phyloP scores from a whole-genome alignment of 306 rosid genomes.

The Prunus armeniaca region DNA sequence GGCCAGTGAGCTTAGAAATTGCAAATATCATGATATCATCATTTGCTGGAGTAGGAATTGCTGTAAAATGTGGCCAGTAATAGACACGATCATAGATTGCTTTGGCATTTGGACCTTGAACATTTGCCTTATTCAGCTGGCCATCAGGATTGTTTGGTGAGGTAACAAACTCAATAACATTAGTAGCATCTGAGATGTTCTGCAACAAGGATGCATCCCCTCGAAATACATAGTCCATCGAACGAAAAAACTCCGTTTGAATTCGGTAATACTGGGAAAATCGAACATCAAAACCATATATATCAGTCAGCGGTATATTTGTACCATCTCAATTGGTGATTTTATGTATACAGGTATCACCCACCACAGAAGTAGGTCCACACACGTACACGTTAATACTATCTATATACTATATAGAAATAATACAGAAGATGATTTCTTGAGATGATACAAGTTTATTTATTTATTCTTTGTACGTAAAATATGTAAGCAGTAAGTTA shows the following conservation, averaged over 20 bases:
- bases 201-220: constrained; percentile 44
- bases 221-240: constrained; percentile 23
- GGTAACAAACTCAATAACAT: constrained; percentile 50
- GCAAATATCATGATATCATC: constrained; percentile 47
- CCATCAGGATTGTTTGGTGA: constrained; percentile 71
- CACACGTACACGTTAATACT: no score
- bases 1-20: constrained; percentile 53
- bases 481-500: no score
- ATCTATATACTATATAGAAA: no score
- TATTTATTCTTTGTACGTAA: no score
- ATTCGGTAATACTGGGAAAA: constrained; percentile 25
- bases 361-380: no score
- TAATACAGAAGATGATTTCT: no score
- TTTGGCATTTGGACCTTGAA: constrained; percentile 31
- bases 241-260: constrained; percentile 36
- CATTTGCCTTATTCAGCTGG: constrained; percentile 21
- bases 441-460: no score
- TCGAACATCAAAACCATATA: no score
- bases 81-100: constrained; percentile 42
- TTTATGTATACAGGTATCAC: no score
- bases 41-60: constrained; percentile 47
- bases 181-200: constrained; percentile 4
- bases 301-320: no score
- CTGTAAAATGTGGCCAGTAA: constrained; percentile 59
- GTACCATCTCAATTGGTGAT: no score